A percentile compares a stretch with the other conserved stretches of the same genome.
These are phyloP conservation scores for Cryptococcus jaspeensis DNA, from an alignment of 1,284 basidiomycete genomes.

Conservation along the genomic window DNA sequence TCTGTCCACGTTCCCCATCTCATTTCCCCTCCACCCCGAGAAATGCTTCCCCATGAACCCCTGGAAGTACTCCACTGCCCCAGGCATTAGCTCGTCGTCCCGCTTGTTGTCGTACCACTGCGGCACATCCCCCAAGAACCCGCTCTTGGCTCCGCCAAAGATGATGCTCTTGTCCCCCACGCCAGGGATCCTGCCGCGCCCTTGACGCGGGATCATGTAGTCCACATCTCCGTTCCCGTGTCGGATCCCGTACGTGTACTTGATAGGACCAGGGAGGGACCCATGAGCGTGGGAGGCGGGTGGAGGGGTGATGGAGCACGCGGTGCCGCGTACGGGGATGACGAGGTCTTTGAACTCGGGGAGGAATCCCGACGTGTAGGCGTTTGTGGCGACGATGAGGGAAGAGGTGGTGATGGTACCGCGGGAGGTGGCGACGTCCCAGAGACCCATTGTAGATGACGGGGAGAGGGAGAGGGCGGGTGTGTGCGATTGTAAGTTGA, in stretches of 20 bases:
- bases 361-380: constrained; percentile 29
- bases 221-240: constrained; percentile 28
- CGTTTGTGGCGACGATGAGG: constrained; percentile 37
- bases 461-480: constrained; percentile 16
- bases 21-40: constrained; percentile 24
- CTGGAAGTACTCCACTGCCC: constrained; percentile 27
- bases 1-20: constrained; percentile 26
- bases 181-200: constrained; percentile 24
- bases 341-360: constrained; percentile 32
- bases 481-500: constrained; percentile 32
- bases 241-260: constrained; percentile 29
- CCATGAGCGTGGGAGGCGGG: constrained; percentile 15
- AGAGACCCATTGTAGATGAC: constrained; percentile 6
- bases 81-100: constrained; percentile 29
- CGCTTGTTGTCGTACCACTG: constrained; percentile 30
- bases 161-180: constrained; percentile 27
- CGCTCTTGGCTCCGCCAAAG: constrained; percentile 31
- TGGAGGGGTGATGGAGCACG: constrained; percentile 29
- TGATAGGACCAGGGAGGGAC: constrained; percentile 18
- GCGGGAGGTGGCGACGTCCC: constrained; percentile 30
- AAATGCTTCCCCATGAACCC: constrained; percentile 29
- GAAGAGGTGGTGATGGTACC: constrained; percentile 24
- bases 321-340: constrained; percentile 32
- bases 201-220: constrained; percentile 36
- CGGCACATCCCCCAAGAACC: constrained; percentile 16